Conservation (phyloP, 108 stramenopile genomes). For the Fragilariopsis cylindrus region DNA sequence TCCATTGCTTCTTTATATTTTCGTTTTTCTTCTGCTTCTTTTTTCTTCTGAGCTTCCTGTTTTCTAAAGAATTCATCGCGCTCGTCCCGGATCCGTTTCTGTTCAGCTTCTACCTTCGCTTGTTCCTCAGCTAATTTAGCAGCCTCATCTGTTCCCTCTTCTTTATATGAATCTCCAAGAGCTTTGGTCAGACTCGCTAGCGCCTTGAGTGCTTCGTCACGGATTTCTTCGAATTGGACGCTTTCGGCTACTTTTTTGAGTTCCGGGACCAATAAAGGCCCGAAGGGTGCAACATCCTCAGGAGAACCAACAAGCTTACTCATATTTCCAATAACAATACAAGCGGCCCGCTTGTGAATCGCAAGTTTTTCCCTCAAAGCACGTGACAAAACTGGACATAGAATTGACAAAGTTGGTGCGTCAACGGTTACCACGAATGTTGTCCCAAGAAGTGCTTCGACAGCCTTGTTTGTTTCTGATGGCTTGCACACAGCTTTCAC, state of each 20-base stretch:
- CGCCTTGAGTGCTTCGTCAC: slow-evolving; percentile 90
- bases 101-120: slow-evolving; percentile 68
- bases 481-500: slow-evolving; percentile 92
- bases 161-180: slow-evolving; percentile 70
- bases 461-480: slow-evolving; percentile 86
- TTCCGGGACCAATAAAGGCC: slow-evolving; percentile 92
- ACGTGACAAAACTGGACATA: slow-evolving; percentile 93
- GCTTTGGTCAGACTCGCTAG: slow-evolving; percentile 79
- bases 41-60: slow-evolving; percentile 62
- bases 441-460: slow-evolving; percentile 91
- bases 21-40: slow-evolving; percentile 80
- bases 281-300: slow-evolving; percentile 92
- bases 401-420: slow-evolving; percentile 90
- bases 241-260: slow-evolving; percentile 90
- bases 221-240: slow-evolving; percentile 96
- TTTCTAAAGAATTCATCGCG: slow-evolving; percentile 49
- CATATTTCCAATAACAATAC: slow-evolving; percentile 98
- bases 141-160: slow-evolving; percentile 53
- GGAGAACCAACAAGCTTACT: slow-evolving; percentile 92
- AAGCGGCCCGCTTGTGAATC: slow-evolving; percentile 88
- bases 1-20: slow-evolving; percentile 91
- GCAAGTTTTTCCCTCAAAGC: slow-evolving; percentile 93
- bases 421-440: slow-evolving; percentile 97
- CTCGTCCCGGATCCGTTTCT: slow-evolving; percentile 70
- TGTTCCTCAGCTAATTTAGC: slow-evolving; percentile 59